These are phyloP conservation scores for Cryptosporidium sp. DNA, from an alignment of 169 alveolate genomes.

Conservation along the genomic window DNA sequence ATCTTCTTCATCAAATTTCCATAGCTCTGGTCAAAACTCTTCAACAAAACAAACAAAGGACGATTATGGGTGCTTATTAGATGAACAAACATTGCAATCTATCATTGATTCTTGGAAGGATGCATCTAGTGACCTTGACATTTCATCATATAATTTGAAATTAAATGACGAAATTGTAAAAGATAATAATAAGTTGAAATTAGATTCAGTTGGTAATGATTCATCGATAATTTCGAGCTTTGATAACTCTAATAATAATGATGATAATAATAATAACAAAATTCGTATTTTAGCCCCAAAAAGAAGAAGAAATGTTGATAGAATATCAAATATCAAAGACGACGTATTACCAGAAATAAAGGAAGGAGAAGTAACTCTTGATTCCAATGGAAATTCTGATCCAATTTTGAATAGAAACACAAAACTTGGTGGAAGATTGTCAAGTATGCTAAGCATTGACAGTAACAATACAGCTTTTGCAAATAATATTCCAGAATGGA, in stretches of 20 bases:
- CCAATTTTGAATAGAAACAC: constrained; percentile 17
- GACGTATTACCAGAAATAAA: not conserved
- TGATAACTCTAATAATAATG: constrained; percentile 6
- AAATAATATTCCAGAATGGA: constrained; percentile 65
- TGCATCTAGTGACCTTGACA: constrained; percentile 51
- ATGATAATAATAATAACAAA: not conserved
- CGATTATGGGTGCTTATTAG: constrained; percentile 64
- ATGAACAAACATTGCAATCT: constrained; percentile 5
- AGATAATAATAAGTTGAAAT: not conserved
- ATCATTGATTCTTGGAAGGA: constrained; percentile 72
- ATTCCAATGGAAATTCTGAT: constrained; percentile 16
- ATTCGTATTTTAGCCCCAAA: constrained; percentile 23
- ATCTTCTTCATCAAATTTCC: not conserved
- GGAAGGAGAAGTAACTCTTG: not conserved
- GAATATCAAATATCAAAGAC: not conserved
- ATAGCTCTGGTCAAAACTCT: not conserved
- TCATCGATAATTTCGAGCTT: not conserved
- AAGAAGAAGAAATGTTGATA: constrained; percentile 15
- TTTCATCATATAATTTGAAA: constrained; percentile 32
- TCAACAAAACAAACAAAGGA: constrained; percentile 2
- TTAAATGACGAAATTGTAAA: not conserved
- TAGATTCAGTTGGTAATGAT: not conserved
- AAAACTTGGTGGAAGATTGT: not conserved
- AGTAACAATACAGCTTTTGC: not conserved
- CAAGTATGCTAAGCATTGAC: constrained; percentile 4